These are phyloP conservation scores for Hymenoscyphus fructigenus DNA, from an alignment of 2,329 filamentous ascomycete genomes.

Conservation along the genomic window DNA sequence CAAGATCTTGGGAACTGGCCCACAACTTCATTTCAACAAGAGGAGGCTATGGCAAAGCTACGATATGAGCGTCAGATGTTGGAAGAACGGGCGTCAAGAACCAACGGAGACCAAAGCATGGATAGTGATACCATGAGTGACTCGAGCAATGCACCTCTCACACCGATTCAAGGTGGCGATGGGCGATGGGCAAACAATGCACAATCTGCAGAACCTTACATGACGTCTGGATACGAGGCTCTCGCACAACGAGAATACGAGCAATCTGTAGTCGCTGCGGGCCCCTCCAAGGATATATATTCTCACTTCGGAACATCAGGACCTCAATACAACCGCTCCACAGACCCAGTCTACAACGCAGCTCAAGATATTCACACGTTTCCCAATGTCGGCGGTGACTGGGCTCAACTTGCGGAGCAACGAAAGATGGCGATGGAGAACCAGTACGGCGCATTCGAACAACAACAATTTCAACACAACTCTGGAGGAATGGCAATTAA, in stretches of 20 bases:
- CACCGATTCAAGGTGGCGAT: constrained; percentile 51
- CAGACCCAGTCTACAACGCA: constrained; percentile 65
- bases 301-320: constrained; percentile 45
- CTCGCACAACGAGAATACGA: constrained; percentile 65
- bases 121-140: constrained; percentile 46
- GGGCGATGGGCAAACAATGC: constrained; percentile 48
- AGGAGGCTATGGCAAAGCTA: constrained; percentile 54
- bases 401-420: constrained; percentile 27
- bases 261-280: constrained; percentile 40
- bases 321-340: constrained; percentile 52
- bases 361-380: constrained; percentile 29
- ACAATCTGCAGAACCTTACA: constrained; percentile 61
- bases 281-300: constrained; percentile 43
- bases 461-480: constrained; percentile 27
- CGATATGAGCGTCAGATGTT: constrained; percentile 56
- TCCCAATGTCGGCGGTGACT: constrained; percentile 30
- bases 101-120: constrained; percentile 42
- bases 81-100: constrained; percentile 40
- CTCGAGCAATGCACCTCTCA: constrained; percentile 39
- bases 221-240: constrained; percentile 76
- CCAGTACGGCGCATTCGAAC: constrained; percentile 31
- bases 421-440: constrained; percentile 36
- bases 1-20: constrained; percentile 59
- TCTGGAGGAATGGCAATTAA: constrained; percentile 20
- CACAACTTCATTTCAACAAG: constrained; percentile 52